Conservation (phyloP, 257 asterid genomes). For the Nicotiana undulata region DNA sequence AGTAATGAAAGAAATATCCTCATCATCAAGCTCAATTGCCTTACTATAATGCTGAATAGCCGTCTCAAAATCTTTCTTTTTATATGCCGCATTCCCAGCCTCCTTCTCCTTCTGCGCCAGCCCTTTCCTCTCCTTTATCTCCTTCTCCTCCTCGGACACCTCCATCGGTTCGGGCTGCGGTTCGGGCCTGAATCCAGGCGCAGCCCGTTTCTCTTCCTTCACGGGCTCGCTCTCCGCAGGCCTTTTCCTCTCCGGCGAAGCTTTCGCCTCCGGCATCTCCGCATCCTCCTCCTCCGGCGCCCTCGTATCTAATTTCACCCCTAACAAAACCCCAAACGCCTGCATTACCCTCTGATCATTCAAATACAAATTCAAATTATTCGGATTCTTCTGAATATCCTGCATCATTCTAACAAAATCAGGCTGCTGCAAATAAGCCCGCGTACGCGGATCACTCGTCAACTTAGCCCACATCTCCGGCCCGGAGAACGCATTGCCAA, state of each 20-base stretch:
- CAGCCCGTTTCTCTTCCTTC: constrained; percentile 49
- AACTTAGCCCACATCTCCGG: constrained; percentile 86
- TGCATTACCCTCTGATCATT: constrained; percentile 85
- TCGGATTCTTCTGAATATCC: constrained; percentile 74
- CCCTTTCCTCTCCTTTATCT: constrained; percentile 38
- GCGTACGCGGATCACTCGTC: constrained; percentile 50
- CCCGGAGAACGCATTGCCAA: constrained; percentile 76
- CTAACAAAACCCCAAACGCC: constrained; percentile 67
- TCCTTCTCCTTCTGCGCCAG: constrained; percentile 74
- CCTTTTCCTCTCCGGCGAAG: constrained; percentile 44
- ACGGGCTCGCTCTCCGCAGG: constrained; percentile 33
- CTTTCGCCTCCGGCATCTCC: constrained; percentile 40
- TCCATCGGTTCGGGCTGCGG: constrained; percentile 47
- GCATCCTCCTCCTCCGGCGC: constrained; percentile 39
- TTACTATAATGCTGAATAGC: constrained; percentile 65
- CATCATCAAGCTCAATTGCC: constrained; percentile 67
- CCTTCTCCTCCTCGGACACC: constrained; percentile 40
- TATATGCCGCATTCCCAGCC: constrained; percentile 75
- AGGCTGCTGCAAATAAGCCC: constrained; percentile 59
- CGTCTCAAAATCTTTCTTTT: constrained; percentile 80
- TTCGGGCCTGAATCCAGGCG: constrained; percentile 29
- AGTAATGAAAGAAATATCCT: constrained; percentile 71
- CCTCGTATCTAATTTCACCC: constrained; percentile 49
- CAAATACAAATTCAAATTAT: constrained; percentile 49
- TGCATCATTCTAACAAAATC: constrained; percentile 74